Base-by-base conservation (phyloP, 1,284 basidiomycete genomes). In the Cutaneotrichosporon dermatis region DNA sequence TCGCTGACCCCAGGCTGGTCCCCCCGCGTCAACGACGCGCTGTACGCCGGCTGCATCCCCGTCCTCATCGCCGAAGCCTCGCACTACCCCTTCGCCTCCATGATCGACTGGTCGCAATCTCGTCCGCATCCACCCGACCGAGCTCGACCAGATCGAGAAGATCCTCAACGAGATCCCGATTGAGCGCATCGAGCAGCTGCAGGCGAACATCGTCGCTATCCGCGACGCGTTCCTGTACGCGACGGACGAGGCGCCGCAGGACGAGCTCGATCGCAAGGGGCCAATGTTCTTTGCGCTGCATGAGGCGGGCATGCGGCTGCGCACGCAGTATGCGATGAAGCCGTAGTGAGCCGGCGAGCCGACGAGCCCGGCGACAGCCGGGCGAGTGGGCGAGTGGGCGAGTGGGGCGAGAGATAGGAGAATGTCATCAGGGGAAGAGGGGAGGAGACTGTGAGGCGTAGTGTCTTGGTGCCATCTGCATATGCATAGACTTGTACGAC, bases 41-140 rank as follows among this genome's bases (percentile, higher is more conserved):
- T 81, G 53, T 80, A 73, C 60, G 78, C 79, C 8, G 80, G 80
- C 44, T 81, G 80, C 67, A 81, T 81, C 46, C 79, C 80, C 10
- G 77, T 80, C 50, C 73, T 80, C 51, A 76, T 78, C 48, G 73
- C 76, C 59, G 79, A 81, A 62, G 76, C 75, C 9, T 71, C 75
- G 11, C 73, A 78, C 59, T 78, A 76, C 65, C 79, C 80, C n/a
- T 80, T 78, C 60, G 73, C 76, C 43, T 70, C 72, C 54, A 66
- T 79, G 52, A 66, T 80, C 54, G 79, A 80, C 65, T 81, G 79
- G 72, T 72, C 75, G 13, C 76, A 76, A 77, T 81, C 68, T 77
- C 12, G 70, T 81, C 45, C 67, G 76, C 40, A 69, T 81, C 39
- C 72, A 74, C 25, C 77, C 80, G 12, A 77, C 75, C 44, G 76